A percentile compares a stretch with the other conserved stretches of the same genome.
Evolutionary conservation across 306 rosid species (phyloP).

Genomic region (peach (Prunus persica)): DNA sequence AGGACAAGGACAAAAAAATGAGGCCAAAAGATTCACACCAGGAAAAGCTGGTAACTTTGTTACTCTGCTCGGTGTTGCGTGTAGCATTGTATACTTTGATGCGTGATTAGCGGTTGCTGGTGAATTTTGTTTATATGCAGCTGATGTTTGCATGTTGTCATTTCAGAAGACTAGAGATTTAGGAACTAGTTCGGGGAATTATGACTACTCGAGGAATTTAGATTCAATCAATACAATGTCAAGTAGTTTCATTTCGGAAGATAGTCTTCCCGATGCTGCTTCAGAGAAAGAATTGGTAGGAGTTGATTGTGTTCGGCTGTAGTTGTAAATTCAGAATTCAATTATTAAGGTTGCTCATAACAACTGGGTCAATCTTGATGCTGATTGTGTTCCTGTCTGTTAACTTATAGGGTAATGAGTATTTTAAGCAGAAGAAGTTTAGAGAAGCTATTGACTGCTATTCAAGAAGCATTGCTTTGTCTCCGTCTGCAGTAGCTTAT

Average conservation of each 20-base stretch:
- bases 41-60: conserved; percentile 51
- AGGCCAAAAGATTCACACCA: conserved; percentile 34
- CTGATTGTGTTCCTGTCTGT: conserved; percentile 23
- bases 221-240: conserved; percentile 38
- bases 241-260: conserved; percentile 52
- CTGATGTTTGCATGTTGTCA: conserved; percentile 18
- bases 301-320: not conserved
- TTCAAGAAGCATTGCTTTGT: conserved; percentile 87
- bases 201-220: conserved; percentile 43
- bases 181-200: conserved; percentile 34
- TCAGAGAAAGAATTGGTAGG: conserved; percentile 89
- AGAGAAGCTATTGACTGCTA: conserved; percentile 89
- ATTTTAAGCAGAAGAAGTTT: conserved; percentile 87
- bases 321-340: not conserved
- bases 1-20: conserved; percentile 50
- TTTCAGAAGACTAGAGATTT: conserved; percentile 35
- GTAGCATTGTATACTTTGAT: not conserved
- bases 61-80: not conserved
- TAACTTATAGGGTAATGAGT: conserved; percentile 78
- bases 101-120: not conserved
- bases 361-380: not conserved
- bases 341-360: not conserved
- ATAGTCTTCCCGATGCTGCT: conserved; percentile 65
- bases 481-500: conserved; percentile 90
- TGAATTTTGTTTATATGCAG: not conserved